Conservation (phyloP, 768 basidiomycete species). For the Kwoniella sp. region DNA sequence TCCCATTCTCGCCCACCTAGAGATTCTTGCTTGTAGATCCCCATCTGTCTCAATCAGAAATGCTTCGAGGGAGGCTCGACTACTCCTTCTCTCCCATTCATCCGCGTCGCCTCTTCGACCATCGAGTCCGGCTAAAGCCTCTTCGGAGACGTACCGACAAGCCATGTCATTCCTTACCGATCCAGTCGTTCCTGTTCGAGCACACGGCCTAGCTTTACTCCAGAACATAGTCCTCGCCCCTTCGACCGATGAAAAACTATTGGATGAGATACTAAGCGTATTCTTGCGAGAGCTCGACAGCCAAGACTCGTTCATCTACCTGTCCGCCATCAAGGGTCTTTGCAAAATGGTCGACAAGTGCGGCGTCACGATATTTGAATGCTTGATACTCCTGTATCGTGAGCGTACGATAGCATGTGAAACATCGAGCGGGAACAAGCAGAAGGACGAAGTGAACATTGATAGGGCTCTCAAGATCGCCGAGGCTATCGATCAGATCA, state of each 20-base stretch:
- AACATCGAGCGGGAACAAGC: conserved; percentile 1
- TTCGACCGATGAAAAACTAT: conserved; percentile 63
- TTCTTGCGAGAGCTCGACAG: conserved; percentile 84
- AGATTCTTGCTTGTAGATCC: conserved; percentile 61
- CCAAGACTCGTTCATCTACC: conserved; percentile 91
- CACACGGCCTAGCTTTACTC: conserved; percentile 82
- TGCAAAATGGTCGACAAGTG: conserved; percentile 78
- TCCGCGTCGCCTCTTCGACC: conserved; percentile 56
- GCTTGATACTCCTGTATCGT: conserved; percentile 68
- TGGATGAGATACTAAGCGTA: conserved; percentile 81
- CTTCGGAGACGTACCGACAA: conserved; percentile 74
- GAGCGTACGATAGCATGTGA: not conserved
- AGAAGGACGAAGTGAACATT: conserved; percentile 15
- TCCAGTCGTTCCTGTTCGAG: conserved; percentile 87
- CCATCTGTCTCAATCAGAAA: conserved; percentile 61
- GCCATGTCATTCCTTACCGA: conserved; percentile 87
- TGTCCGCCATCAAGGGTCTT: conserved; percentile 88
- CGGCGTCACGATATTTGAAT: conserved; percentile 70
- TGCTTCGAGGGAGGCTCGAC: conserved; percentile 73
- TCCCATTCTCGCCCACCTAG: conserved; percentile 70
- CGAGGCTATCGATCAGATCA: conserved; percentile 78
- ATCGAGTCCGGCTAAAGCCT: not conserved
- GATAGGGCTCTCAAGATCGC: conserved; percentile 76
- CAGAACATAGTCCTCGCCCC: conserved; percentile 66
- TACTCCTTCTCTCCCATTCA: conserved; percentile 79